phyloP scores from a whole-genome alignment of 495 filamentous ascomycete species.

The Mytilinidion resinicola region DNA sequence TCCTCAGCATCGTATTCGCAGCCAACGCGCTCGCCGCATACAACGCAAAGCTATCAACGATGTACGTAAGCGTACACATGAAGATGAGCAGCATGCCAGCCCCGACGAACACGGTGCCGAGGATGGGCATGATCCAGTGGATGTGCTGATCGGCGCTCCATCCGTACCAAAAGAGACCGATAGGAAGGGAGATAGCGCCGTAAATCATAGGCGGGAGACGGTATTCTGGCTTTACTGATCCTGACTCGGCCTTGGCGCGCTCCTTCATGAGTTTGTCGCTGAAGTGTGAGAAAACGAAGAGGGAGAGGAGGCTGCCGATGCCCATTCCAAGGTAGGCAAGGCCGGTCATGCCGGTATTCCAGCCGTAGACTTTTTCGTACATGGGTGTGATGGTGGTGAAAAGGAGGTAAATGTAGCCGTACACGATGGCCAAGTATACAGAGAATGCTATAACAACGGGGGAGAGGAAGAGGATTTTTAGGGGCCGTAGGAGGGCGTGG shows the following conservation, averaged over 20 bases:
- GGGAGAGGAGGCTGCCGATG: conserved; percentile 27
- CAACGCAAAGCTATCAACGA: conserved; percentile 36
- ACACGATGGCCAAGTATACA: conserved; percentile 35
- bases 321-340: conserved; percentile 39
- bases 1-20: conserved; percentile 32
- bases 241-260: neutral
- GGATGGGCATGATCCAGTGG: conserved; percentile 40
- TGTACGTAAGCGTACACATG: conserved; percentile 35
- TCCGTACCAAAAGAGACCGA: conserved; percentile 38
- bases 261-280: conserved; percentile 27
- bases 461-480: conserved; percentile 35
- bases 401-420: conserved; percentile 38
- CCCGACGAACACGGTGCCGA: conserved; percentile 35
- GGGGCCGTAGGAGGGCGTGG: conserved; percentile 5
- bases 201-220: conserved; percentile 34
- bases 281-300: conserved; percentile 27
- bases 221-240: conserved; percentile 24
- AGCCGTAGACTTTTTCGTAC: conserved; percentile 34
- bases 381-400: conserved; percentile 41
- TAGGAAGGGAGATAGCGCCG: conserved; percentile 22
- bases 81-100: conserved; percentile 12
- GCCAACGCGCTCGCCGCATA: conserved; percentile 35
- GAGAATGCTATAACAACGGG: conserved; percentile 37
- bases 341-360: conserved; percentile 29
- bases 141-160: conserved; percentile 34